Conservation (phyloP, 441 rosid species). For the Gossypium davidsonii region DNA sequence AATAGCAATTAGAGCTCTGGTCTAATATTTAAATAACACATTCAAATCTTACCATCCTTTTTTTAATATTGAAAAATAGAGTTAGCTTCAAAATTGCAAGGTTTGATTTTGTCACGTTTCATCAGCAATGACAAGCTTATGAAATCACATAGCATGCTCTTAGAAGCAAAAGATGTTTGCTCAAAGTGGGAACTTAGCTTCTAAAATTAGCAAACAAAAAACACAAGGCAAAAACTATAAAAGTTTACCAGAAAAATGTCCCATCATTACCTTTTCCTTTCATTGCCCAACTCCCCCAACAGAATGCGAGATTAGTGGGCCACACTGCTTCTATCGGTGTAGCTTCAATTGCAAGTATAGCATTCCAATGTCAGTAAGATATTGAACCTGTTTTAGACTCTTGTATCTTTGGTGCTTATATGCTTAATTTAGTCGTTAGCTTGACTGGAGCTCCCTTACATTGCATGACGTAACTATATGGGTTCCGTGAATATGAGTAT, state of each 20-base stretch:
- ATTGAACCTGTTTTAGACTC: no score
- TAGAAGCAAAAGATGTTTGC: conserved; percentile 6
- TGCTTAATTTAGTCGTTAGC: no score
- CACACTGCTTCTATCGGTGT: not conserved
- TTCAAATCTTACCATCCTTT: no score
- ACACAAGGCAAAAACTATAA: not conserved
- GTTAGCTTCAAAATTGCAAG: not conserved
- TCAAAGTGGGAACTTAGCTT: conserved; percentile 18
- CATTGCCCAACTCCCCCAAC: not conserved
- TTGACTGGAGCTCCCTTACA: no score
- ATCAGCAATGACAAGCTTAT: not conserved
- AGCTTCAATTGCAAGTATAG: not conserved
- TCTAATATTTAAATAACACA: no score
- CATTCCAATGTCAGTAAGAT: no score
- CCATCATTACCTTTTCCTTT: not conserved
- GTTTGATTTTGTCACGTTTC: not conserved
- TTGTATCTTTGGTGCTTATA: no score
- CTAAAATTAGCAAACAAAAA: conserved; percentile 15
- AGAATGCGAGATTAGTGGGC: not conserved
- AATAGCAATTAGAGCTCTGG: no score
- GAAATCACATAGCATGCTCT: not conserved
- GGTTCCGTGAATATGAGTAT: no score
- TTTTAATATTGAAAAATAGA: no score
- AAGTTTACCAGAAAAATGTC: not conserved
- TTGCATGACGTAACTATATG: no score